Evolutionary conservation across 2,329 filamentous ascomycete genomes (phyloP).

Genomic region (Graphilbum ipis-grandicollis): DNA sequence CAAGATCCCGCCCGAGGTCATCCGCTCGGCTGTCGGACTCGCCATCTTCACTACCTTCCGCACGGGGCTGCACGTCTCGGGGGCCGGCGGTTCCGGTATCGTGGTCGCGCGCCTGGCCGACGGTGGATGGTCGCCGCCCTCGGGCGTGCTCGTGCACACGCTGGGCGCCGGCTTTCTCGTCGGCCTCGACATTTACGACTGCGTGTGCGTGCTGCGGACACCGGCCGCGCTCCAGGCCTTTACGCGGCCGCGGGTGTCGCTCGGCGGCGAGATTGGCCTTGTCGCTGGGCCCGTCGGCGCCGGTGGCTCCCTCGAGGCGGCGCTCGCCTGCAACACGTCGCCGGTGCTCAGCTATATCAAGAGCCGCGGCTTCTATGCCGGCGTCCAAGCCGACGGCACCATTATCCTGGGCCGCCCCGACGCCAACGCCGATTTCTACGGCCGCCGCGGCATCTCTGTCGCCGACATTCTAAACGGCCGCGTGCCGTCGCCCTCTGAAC

Average conservation of each 20-base stretch:
- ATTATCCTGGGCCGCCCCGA: slow-evolving; percentile 56
- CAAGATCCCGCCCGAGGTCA: slow-evolving; percentile 24
- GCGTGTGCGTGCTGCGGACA: slow-evolving; percentile 56
- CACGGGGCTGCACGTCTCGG: slow-evolving; percentile 36
- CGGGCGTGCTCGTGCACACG: slow-evolving; percentile 54
- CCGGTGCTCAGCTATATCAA: slow-evolving; percentile 59
- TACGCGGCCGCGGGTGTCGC: slow-evolving; percentile 43
- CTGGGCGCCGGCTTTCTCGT: slow-evolving; percentile 51
- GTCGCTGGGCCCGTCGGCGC: slow-evolving; percentile 39
- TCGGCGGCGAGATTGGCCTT: slow-evolving; percentile 51
- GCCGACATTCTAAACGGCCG: slow-evolving; percentile 7
- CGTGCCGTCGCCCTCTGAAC: slow-evolving; percentile 5
- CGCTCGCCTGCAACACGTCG: slow-evolving; percentile 17
- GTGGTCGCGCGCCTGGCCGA: slow-evolving; percentile 37
- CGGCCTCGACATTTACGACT: slow-evolving; percentile 61
- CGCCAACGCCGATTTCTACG: slow-evolving; percentile 57
- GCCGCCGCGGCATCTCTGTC: slow-evolving; percentile 15
- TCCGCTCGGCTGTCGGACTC: slow-evolving; percentile 42
- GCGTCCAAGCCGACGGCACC: slow-evolving; percentile 56
- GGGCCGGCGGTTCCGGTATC: slow-evolving; percentile 41
- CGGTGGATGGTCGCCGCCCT: slow-evolving; percentile 53
- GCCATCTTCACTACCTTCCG: slow-evolving; percentile 55
- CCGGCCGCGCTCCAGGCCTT: slow-evolving; percentile 50
- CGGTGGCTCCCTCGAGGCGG: slow-evolving; percentile 44
- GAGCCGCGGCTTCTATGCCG: slow-evolving; percentile 53